Conservation (phyloP, 345 rosid genomes). For the Toxicodendron radicans region DNA sequence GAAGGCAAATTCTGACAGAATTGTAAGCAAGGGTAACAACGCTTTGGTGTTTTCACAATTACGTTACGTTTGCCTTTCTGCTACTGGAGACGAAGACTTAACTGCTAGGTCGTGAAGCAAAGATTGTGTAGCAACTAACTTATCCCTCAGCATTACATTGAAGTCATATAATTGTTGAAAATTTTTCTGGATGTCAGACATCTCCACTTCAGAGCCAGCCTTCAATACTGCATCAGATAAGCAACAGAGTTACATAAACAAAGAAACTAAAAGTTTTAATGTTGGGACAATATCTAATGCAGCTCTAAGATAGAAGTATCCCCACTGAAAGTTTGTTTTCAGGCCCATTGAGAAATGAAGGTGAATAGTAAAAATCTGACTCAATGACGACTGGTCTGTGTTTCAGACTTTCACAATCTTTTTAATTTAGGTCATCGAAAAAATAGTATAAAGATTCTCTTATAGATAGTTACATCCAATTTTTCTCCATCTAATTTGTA, state of each 20-base stretch:
- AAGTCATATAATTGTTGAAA: constrained; percentile 62
- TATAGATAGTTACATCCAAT: neutral
- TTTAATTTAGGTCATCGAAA: neutral
- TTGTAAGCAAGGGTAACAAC: neutral
- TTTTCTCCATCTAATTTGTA: neutral
- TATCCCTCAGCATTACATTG: constrained; percentile 72
- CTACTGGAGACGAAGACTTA: constrained; percentile 29
- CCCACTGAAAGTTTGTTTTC: too few species aligned
- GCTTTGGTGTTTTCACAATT: neutral
- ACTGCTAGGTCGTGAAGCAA: constrained; percentile 40
- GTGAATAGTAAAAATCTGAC: neutral
- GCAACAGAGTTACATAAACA: neutral
- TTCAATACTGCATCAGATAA: constrained; percentile 55
- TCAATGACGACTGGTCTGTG: neutral
- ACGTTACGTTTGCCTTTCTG: constrained; percentile 26
- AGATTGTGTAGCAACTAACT: constrained; percentile 57
- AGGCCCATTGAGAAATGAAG: neutral
- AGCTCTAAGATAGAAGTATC: neutral
- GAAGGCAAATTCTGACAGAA: neutral
- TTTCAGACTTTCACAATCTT: neutral
- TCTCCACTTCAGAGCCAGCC: constrained; percentile 51
- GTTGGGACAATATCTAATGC: neutral
- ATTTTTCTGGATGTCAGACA: constrained; percentile 62
- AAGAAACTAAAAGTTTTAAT: neutral
- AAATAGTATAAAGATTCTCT: neutral